Percentiles rank a stretch among this genome's conserved stretches.
phyloP scores from a whole-genome alignment of 345 rosid species.

The Citrus inodora region DNA sequence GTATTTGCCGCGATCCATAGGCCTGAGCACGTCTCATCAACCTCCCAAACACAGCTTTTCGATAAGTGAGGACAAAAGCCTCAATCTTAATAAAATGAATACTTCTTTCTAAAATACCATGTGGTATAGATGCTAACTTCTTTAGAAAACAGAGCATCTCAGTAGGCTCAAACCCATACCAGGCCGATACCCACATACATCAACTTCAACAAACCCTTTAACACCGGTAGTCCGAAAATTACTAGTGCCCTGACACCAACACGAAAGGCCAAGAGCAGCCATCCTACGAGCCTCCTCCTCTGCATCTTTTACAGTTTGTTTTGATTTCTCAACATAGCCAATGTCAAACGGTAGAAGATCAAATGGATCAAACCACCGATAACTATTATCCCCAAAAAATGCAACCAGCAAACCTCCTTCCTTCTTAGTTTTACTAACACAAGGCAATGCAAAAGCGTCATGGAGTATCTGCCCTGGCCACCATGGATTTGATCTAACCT shows the following conservation, averaged over 20 bases:
- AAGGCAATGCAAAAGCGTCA: conserved; percentile 43
- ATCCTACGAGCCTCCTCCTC: conserved; percentile 43
- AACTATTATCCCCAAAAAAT: conserved; percentile 63
- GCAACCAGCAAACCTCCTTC: conserved; percentile 54
- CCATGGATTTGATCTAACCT: conserved; percentile 59
- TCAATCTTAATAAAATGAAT: conserved; percentile 36
- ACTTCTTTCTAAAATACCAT: conserved; percentile 15
- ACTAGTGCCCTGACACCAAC: conserved; percentile 37
- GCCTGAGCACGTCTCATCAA: conserved; percentile 52
- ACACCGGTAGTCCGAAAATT: conserved; percentile 36
- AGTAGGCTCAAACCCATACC: conserved; percentile 36
- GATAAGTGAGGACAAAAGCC: conserved; percentile 39
- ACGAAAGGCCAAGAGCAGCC: conserved; percentile 41
- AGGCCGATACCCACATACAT: conserved; percentile 44
- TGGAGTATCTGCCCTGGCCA: conserved; percentile 66
- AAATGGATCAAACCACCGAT: conserved; percentile 56
- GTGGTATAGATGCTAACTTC: conserved; percentile 42
- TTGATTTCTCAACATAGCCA: conserved; percentile 40
- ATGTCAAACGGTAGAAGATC: conserved; percentile 52
- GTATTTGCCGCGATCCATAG: conserved; percentile 26
- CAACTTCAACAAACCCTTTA: conserved; percentile 45
- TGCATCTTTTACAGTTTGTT: conserved; percentile 66
- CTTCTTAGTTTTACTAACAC: conserved; percentile 42
- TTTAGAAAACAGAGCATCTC: conserved; percentile 39
- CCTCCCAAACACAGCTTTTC: conserved; percentile 53